Evolutionary conservation across 2,329 filamentous ascomycete genomes (phyloP).

Genomic region (Fusarium oxysporum): DNA sequence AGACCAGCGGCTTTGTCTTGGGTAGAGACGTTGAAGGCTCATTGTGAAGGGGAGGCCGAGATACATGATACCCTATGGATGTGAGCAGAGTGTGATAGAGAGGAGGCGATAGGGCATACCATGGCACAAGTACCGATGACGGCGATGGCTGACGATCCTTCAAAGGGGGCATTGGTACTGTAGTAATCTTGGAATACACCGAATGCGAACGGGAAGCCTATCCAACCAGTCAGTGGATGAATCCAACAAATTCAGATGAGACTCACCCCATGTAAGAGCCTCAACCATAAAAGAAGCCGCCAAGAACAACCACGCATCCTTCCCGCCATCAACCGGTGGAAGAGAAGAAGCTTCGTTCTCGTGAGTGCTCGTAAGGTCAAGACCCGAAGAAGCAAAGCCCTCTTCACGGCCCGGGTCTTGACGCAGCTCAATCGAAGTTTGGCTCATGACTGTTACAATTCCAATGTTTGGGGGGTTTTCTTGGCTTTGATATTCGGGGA

Average conservation of each 20-base stretch:
- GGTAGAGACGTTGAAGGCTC: conserved; percentile 47
- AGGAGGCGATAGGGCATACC: conserved; percentile 48
- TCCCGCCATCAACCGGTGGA: conserved; percentile 49
- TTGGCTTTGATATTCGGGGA: background rate
- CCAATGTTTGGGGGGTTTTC: background rate
- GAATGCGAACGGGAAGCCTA: conserved; percentile 76
- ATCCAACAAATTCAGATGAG: rapidly evolving
- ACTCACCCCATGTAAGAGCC: conserved; percentile 50
- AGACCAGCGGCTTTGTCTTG: conserved; percentile 53
- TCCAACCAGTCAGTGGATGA: rapidly evolving
- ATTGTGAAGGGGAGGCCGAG: conserved; percentile 49
- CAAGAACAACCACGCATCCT: conserved; percentile 51
- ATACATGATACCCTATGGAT: conserved; percentile 64
- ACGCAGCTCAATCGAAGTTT: conserved; percentile 1
- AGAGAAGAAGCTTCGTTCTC: conserved; percentile 24
- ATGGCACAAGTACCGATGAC: conserved; percentile 73
- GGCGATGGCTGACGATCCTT: conserved; percentile 64
- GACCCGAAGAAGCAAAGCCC: background rate
- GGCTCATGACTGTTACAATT: background rate
- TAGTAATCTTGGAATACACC: conserved; percentile 80
- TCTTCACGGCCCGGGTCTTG: background rate
- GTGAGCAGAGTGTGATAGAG: background rate
- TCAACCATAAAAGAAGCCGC: conserved; percentile 49
- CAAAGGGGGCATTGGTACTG: conserved; percentile 68
- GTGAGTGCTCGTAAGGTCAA: background rate